Base-by-base conservation (phyloP, 106 monocot genomes). In the Posidonia australis region DNA sequence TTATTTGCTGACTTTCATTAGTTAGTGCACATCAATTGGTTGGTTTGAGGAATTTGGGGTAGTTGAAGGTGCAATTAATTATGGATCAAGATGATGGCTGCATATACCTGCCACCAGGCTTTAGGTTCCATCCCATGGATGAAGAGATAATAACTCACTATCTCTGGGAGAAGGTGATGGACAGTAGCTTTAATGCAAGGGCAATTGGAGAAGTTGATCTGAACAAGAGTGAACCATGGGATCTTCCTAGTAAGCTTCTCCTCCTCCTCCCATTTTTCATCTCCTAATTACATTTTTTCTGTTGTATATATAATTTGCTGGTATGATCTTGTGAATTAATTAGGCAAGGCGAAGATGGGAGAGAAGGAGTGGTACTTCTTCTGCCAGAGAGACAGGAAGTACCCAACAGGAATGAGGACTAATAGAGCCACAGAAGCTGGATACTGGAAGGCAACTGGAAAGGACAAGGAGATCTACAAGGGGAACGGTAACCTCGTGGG, bases 181-280 rank as follows among this genome's bases (percentile, higher is more conserved):
- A 74, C 42, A 26, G 63, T 23, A 53, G 64, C 21, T 82, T 82
- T 71, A 13, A 10, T 30, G 44, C 79, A 2, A 65, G 29, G 60
- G 79, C 73, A 46, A 66, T 83, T 10, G 79, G 79, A 16, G 76
- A 76, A 19, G 73, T 69, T 10, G 83, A 83, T 28, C 53, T 83
- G 28, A 76, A 79, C 76, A 72, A 69, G 72, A 64, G 47, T 27
- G 83, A 83, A 65, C 83, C 83, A 1, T 83, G 83, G 83, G 79
- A 83, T 53, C 67, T 83, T 54, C 76, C 77, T 19, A 31, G 77
- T 77, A 57, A 69, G 68, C 29, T 61, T 36, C 14, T 28, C 46
- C 5, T 51, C 23, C 23, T 29, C 17, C 58, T 58, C 12, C 5
- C 5, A 17, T 3, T 60, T 59, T 29, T 59, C 16, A 17, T 5